Evolutionary conservation across 2,329 filamentous ascomycete genomes (phyloP).

Genomic region (Penicillium digitatum): DNA sequence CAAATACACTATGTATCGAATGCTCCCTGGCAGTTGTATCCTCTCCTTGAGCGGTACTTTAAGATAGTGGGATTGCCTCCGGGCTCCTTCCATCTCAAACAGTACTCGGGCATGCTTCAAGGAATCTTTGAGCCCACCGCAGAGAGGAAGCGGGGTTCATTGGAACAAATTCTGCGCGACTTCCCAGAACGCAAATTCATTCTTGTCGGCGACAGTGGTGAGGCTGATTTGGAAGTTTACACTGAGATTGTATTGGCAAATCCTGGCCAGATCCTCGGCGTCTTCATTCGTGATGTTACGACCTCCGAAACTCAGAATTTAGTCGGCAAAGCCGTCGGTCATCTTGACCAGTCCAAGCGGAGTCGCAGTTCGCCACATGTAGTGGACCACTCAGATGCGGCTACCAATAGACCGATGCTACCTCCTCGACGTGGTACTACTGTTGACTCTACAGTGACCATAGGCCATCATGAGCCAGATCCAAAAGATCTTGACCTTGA

Average conservation of each 20-base stretch:
- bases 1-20: constrained; percentile 98
- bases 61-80: constrained; percentile 72
- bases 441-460: constrained; percentile 23
- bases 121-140: constrained; percentile 97
- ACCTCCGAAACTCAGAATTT: constrained; percentile 69
- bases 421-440: constrained; percentile 33
- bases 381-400: constrained; percentile 26
- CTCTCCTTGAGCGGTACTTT: constrained; percentile 82
- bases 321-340: constrained; percentile 63
- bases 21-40: constrained; percentile 95
- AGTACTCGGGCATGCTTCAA: constrained; percentile 94
- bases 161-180: constrained; percentile 80
- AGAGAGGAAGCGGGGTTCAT: constrained; percentile 83
- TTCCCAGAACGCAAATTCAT: constrained; percentile 89
- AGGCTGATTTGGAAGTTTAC: constrained; percentile 95
- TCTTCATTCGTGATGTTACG: constrained; percentile 95
- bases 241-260: constrained; percentile 85
- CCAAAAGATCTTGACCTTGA: constrained; percentile 27
- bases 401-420: constrained; percentile 35
- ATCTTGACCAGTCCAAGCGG: constrained; percentile 25
- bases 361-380: constrained; percentile 27
- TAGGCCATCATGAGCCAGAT: constrained; percentile 13
- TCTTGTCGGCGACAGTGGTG: constrained; percentile 89
- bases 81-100: constrained; percentile 91
- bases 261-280: constrained; percentile 73